Evolutionary conservation across 139 green algal genomes (phyloP), one percentile per base, ranked within the genome.

Genomic region (Desmodesmus armatus): DNA sequence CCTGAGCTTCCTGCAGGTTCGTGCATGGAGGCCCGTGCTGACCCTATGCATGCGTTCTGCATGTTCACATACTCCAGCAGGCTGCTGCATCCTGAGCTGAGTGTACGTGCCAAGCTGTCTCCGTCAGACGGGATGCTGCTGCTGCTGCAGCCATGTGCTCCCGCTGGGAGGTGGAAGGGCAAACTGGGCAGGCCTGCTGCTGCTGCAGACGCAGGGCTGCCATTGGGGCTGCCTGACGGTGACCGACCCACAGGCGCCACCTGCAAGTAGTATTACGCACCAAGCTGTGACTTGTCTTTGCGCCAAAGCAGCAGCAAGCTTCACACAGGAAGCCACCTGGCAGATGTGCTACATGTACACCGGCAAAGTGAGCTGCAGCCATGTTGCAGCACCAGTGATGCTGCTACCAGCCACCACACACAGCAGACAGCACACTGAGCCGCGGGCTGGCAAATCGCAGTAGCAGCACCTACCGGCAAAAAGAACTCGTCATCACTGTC

Each of bases 401-500:
- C 62, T 39, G 62, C 66, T 43, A 17, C 9, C 31, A n/a, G 6
- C n/a, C n/a, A n/a, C n/a, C n/a, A n/a, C n/a, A n/a, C n/a, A n/a
- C n/a, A n/a, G n/a, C n/a, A n/a, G n/a, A n/a, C n/a, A n/a, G n/a
- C n/a, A n/a, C n/a, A n/a, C n/a, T n/a, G n/a, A n/a, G n/a, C n/a
- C n/a, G n/a, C n/a, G n/a, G n/a, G n/a, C n/a, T n/a, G n/a, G n/a
- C n/a, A n/a, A n/a, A n/a, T n/a, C n/a, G n/a, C n/a, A n/a, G n/a
- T n/a, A 29, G 66, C 35, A 13, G 60, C 60, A 31, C 0, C 66
- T 74, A 74, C 66, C 76, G 76, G 76, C 76, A 82, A 72, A 37
- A 60, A 82, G 11, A 82, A 82, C 23, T 82, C 74, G 51, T 82
- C 76, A n/a, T n/a, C n/a, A n/a, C n/a, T n/a, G n/a, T n/a, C n/a